These are phyloP conservation scores for Kazachstania psychrophila DNA, from an alignment of 805 yeast genomes.

Conservation along the genomic window DNA sequence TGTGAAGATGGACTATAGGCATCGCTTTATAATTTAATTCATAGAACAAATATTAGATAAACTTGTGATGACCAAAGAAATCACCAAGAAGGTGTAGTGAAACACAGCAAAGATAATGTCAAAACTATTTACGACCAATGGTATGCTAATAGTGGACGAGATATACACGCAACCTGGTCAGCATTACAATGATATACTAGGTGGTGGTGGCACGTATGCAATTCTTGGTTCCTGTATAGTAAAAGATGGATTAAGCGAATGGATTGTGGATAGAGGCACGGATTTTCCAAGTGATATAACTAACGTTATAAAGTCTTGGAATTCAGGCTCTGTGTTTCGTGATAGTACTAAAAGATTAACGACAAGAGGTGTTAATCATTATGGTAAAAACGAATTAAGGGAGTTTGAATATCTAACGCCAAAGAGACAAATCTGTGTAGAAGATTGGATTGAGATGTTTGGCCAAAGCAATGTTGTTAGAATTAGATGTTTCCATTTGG, in stretches of 20 bases:
- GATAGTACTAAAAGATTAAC: constrained; percentile 46
- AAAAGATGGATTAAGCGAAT: constrained; percentile 36
- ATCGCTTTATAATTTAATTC: no score
- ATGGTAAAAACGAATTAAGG: constrained; percentile 53
- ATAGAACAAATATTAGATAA: no score
- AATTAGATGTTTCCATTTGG: constrained; percentile 49
- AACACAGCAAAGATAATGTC: neutral
- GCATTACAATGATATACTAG: constrained; percentile 47
- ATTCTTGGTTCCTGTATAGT: constrained; percentile 63
- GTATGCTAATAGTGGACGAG: constrained; percentile 87
- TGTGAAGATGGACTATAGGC: no score
- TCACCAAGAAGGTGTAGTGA: neutral
- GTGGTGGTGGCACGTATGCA: constrained; percentile 88
- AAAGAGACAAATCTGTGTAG: constrained; percentile 48
- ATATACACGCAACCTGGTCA: constrained; percentile 39
- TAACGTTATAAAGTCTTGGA: constrained; percentile 47
- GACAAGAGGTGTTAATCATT: constrained; percentile 74
- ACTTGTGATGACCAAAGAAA: neutral
- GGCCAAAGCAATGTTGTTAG: constrained; percentile 31
- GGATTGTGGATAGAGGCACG: constrained; percentile 69
- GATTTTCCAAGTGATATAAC: constrained; percentile 56
- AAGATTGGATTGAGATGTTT: constrained; percentile 33
- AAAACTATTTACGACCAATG: constrained; percentile 52
- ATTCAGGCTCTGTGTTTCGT: constrained; percentile 50
- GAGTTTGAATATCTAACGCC: constrained; percentile 55